Evolutionary conservation across 225 moss, liverwort and hornwort genomes (phyloP), one percentile per base, ranked within the genome.

Genomic region (Polytrichum formosum): DNA sequence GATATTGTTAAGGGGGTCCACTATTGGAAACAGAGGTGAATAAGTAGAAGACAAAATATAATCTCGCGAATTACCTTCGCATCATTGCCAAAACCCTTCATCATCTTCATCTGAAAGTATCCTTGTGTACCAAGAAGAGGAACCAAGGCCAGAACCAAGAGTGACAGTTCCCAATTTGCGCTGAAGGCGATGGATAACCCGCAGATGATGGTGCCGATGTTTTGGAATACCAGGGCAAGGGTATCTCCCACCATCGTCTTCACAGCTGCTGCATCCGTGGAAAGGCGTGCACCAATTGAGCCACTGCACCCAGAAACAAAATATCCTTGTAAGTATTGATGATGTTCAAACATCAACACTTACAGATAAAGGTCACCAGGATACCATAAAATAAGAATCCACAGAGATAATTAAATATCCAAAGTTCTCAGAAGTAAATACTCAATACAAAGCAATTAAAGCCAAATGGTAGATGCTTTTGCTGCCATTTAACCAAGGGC

Each of bases 241-340:
- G 92, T 85, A 73, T 98, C 98, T 74, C 91, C 98, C 58, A 98
- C 82, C 78, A 91, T 67, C 73, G 90, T 80, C 35, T 90, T 90
- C 69, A 98, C 88, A 53, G 91, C 86, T 56, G 94, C 90, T 65
- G 92, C 98, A 70, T 98, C 94, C 53, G 87, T 76, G 56, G 98
- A 89, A 54, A 98, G 83, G 5, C 98, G 92, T 63, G 94, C 61
- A 82, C 98, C 85, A 30, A 98, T 83, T 13, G 94, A 85, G 18
- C 98, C 98, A 76, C 98, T 98, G 92, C 67, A 82, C 76, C 17
- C 53, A 55, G 53, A 28, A 27, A 22, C 46, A 13, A 46, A 46
- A 46, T 46, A 46, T 46, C 16, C 3, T n/a, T 54, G 53, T 7
- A 53, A 28, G 53, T 53, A 35, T 53, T 29, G 13, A 20, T 22